phyloP scores from a whole-genome alignment of 2,329 filamentous ascomycete genomes.

The Colletotrichum orchidophilum region DNA sequence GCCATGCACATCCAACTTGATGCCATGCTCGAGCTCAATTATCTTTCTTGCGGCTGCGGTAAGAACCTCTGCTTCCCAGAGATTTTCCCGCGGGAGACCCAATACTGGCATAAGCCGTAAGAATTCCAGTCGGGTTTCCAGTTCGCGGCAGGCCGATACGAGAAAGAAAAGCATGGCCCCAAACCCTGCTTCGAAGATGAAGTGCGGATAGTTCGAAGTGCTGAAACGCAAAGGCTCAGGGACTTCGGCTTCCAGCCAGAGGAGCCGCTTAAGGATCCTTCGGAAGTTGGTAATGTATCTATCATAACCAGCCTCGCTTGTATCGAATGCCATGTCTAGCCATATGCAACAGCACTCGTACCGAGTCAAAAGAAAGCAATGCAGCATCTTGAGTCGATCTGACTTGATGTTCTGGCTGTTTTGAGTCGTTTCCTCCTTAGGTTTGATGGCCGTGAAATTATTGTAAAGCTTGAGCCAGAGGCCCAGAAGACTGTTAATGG shows the following conservation, averaged over 20 bases:
- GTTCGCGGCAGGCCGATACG: neutral
- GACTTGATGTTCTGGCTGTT: neutral
- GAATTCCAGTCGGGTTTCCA: neutral
- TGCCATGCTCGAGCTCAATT: neutral
- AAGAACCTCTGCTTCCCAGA: neutral
- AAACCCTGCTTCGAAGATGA: neutral
- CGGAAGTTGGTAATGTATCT: neutral
- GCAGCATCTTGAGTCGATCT: neutral
- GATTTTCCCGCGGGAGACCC: neutral
- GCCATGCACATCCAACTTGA: neutral
- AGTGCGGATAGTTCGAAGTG: neutral
- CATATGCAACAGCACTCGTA: neutral
- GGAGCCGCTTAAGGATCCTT: neutral
- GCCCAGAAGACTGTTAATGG: neutral
- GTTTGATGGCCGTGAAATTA: neutral
- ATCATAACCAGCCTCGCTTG: neutral
- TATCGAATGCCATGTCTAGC: neutral
- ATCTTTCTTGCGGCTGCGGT: neutral
- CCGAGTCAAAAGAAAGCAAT: neutral
- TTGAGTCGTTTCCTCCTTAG: neutral
- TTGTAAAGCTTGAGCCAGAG: neutral
- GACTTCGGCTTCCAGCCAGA: neutral
- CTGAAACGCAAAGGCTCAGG: neutral
- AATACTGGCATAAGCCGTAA: neutral
- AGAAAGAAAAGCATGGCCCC: neutral